Evolutionary conservation across 768 basidiomycete species (phyloP), one percentile per base, ranked within the genome.

Genomic region (Kwoniella dendrophila): DNA sequence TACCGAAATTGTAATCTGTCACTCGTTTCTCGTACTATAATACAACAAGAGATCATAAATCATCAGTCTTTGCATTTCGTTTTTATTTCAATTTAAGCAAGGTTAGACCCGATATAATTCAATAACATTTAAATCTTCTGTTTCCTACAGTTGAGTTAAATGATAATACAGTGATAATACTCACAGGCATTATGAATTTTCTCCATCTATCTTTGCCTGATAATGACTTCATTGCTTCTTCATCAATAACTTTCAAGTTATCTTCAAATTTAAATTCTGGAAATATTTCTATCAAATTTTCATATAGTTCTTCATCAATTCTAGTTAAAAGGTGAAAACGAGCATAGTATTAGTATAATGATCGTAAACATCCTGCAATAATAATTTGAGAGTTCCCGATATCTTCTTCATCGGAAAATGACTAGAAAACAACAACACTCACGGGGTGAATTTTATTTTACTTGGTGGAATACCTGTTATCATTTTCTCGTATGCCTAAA

Each of bases 1-100:
- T 97, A 20, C 96, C 96, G 80, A 97, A 97, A 83, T 98, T 98
- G 81, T 89, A 91, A 68, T 97, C 92, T 73, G 89, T 88, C 56
- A 98, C 82, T 73, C 88, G 90, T 61, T 89, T 87, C 81, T 95
- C 89, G 81, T 94, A 96, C 61, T 90, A 90, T 66, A 43, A 40
- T 5, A 11, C 7, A 10, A 41, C 14, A 32, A 49, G 24, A n/a
- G 18, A 49, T 26, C 8, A 49, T 49, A 22, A 49, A 27, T 27
- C n/a, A 47, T n/a, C 44, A 18, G 18, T 2, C 10, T n/a, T 5
- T 20, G 44, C 20, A 47, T 22, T 47, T 26, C 10, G n/a, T 26
- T 11, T 26, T n/a, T n/a, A n/a, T n/a, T n/a, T n/a, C n/a, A n/a
- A n/a, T n/a, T n/a, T n/a, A n/a, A n/a, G n/a, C n/a, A n/a, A n/a